phyloP scores from a whole-genome alignment of 148 eudicot genomes.

The Nepenthes mirabilis region DNA sequence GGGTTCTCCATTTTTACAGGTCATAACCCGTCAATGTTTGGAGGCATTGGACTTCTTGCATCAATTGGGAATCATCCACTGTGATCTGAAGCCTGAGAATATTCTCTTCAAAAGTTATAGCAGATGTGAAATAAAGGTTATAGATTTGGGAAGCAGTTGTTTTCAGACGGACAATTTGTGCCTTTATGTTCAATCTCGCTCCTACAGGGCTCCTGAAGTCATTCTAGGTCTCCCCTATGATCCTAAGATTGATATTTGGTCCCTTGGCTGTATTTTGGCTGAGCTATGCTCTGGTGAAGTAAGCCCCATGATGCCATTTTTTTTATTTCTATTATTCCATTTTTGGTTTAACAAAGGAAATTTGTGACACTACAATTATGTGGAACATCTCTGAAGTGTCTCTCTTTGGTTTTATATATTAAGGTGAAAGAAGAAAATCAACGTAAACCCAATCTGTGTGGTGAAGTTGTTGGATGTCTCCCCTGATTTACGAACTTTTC shows the following conservation, averaged over 20 bases:
- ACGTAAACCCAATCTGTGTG: too few species aligned
- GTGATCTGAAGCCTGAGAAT: slow-evolving; percentile 95
- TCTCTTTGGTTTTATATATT: too few species aligned
- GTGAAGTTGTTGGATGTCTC: too few species aligned
- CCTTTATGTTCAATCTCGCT: slow-evolving; percentile 88
- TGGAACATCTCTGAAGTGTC: too few species aligned
- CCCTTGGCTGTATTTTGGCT: slow-evolving; percentile 86
- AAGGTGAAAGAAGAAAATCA: too few species aligned
- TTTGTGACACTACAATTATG: too few species aligned
- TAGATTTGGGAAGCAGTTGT: slow-evolving; percentile 98
- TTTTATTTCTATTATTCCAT: neutral
- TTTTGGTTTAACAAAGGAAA: neutral
- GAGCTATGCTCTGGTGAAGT: slow-evolving; percentile 91
- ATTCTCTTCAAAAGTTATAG: slow-evolving; percentile 78
- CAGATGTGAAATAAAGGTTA: slow-evolving; percentile 88
- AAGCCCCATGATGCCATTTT: slow-evolving; percentile 7
- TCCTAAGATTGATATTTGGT: slow-evolving; percentile 91
- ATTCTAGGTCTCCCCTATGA: slow-evolving; percentile 90
- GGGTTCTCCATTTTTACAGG: slow-evolving; percentile 18
- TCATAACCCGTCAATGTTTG: slow-evolving; percentile 74
- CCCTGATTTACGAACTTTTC: too few species aligned
- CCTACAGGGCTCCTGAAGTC: slow-evolving; percentile 96
- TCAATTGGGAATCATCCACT: slow-evolving; percentile 72
- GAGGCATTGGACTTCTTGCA: slow-evolving; percentile 81
- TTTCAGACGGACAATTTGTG: slow-evolving; percentile 65